Evolutionary conservation across 2,329 filamentous ascomycete species (phyloP).

Genomic region (Emericellopsis atlantica): DNA sequence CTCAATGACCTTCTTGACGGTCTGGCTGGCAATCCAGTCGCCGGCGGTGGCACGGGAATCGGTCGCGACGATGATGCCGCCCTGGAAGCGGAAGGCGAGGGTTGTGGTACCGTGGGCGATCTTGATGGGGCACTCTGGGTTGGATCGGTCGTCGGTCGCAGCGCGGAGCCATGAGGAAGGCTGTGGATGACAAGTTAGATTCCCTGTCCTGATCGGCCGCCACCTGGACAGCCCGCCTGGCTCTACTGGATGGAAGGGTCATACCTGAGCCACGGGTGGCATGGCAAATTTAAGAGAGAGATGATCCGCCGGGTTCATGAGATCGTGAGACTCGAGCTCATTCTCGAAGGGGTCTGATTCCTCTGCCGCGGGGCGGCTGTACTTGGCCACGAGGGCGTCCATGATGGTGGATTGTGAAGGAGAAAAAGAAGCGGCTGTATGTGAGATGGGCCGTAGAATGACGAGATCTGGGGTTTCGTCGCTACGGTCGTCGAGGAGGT

Average conservation of each 20-base stretch:
- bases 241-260: constrained; percentile 12
- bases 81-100: constrained; percentile 94
- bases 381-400: constrained; percentile 88
- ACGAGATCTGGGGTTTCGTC: not conserved
- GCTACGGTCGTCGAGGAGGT: not conserved
- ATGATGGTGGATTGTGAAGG: constrained; percentile 32
- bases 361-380: constrained; percentile 67
- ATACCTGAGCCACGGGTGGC: constrained; percentile 80
- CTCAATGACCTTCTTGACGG: constrained; percentile 99
- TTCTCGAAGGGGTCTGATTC: constrained; percentile 61
- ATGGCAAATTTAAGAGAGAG: constrained; percentile 90
- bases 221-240: not conserved
- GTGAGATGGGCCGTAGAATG: not conserved
- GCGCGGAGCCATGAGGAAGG: constrained; percentile 90
- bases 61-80: constrained; percentile 95
- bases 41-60: constrained; percentile 95
- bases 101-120: constrained; percentile 98
- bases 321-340: constrained; percentile 51
- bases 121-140: constrained; percentile 97
- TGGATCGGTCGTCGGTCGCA: constrained; percentile 92
- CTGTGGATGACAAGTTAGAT: constrained; percentile 14
- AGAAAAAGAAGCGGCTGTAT: not conserved
- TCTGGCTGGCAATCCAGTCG: constrained; percentile 99
- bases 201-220: too few species aligned
- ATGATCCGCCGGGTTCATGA: constrained; percentile 58